Percentiles rank a stretch among this genome's conserved stretches.
phyloP scores from a whole-genome alignment of 495 filamentous ascomycete genomes.

The Physcia stellaris region DNA sequence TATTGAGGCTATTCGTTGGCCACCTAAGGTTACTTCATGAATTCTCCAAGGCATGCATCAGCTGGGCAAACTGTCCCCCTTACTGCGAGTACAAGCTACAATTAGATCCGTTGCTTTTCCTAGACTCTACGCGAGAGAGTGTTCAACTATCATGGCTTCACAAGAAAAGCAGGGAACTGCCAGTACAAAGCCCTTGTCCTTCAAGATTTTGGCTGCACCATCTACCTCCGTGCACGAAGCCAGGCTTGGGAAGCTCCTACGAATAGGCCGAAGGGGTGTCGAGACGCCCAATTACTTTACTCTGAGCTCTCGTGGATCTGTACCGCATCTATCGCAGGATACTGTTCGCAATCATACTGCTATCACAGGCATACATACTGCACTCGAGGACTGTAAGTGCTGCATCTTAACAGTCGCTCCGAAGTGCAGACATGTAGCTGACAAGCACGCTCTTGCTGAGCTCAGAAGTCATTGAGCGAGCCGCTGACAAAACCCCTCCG shows the following conservation, averaged over 20 bases:
- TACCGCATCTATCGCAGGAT: constrained; percentile 85
- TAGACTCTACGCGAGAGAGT: no score
- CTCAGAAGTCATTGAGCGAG: constrained; percentile 62
- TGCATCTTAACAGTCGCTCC: neutral
- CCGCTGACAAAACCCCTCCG: constrained; percentile 36
- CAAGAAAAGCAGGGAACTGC: constrained; percentile 9
- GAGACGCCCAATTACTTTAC: constrained; percentile 73
- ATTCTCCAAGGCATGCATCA: no score
- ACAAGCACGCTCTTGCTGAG: constrained; percentile 23
- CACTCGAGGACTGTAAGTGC: constrained; percentile 82
- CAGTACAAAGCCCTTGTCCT: constrained; percentile 19
- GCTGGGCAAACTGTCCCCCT: no score
- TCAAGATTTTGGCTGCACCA: constrained; percentile 19
- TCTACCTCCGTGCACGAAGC: constrained; percentile 24
- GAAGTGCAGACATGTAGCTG: constrained; percentile 8
- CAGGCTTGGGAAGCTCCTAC: constrained; percentile 48
- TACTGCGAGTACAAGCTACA: no score
- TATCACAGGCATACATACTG: constrained; percentile 59
- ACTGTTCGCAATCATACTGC: constrained; percentile 50
- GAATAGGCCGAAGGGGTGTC: constrained; percentile 45
- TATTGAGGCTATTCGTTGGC: no score
- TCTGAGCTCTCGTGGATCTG: constrained; percentile 62
- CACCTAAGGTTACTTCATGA: no score
- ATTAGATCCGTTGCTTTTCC: no score
- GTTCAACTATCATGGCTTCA: no score